A percentile compares a stretch with the other conserved stretches of the same genome.
Conservation (phyloP, 352 stramenopile genomes). For the Pythium grandisporangium region DNA sequence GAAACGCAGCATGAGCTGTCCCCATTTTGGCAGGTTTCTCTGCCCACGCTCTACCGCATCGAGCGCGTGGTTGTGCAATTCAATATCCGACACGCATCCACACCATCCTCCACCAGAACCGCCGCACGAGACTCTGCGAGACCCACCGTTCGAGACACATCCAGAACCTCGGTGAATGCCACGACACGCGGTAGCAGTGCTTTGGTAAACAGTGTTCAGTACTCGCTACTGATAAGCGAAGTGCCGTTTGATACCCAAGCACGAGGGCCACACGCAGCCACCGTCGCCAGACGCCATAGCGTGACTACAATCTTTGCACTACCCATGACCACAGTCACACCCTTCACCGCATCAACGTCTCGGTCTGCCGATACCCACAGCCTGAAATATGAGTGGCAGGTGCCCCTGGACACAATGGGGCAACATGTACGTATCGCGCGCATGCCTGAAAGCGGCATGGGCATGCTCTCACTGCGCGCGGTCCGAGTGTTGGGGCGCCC, state of each 20-base stretch:
- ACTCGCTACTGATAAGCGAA: slow-evolving; percentile 40
- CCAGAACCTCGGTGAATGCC: neutral
- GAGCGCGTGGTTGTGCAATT: slow-evolving; percentile 22
- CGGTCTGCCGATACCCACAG: no score
- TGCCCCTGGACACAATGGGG: slow-evolving; percentile 45
- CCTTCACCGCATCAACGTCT: no score
- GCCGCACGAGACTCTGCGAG: no score
- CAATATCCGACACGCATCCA: no score
- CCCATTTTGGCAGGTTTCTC: slow-evolving; percentile 63
- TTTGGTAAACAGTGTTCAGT: slow-evolving; percentile 16
- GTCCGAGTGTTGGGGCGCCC: slow-evolving; percentile 41
- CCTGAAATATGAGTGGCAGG: slow-evolving; percentile 24
- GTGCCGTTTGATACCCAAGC: slow-evolving; percentile 48
- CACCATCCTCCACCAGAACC: no score
- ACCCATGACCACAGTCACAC: no score
- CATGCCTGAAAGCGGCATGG: slow-evolving; percentile 18
- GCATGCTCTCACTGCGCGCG: slow-evolving; percentile 35
- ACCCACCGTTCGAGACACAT: no score
- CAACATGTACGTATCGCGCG: slow-evolving; percentile 55
- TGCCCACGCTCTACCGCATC: slow-evolving; percentile 28
- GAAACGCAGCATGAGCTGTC: slow-evolving; percentile 70
- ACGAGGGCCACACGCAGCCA: slow-evolving; percentile 52
- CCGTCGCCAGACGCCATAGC: slow-evolving; percentile 39
- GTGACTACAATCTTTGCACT: slow-evolving; percentile 30
- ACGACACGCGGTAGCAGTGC: neutral